Conservation (phyloP, 805 yeast species). For the Kodamaea kaohsiungensis region DNA sequence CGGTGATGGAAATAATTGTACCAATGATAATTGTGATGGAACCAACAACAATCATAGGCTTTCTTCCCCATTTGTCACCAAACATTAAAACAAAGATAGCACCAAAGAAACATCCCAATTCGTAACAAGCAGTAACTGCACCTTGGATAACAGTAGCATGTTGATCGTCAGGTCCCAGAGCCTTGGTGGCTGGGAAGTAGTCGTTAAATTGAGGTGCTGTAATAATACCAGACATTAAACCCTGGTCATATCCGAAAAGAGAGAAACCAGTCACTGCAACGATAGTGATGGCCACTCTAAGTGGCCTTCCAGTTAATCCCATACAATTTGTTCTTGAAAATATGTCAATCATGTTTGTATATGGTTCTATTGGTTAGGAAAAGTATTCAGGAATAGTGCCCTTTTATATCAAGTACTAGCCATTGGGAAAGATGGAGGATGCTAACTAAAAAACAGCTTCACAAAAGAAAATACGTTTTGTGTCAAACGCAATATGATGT, state of each 20-base stretch:
- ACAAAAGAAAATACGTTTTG: neutral
- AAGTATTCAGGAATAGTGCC: neutral
- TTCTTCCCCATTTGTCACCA: slow-evolving; percentile 45
- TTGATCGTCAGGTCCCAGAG: slow-evolving; percentile 11
- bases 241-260: slow-evolving; percentile 38
- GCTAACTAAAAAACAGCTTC: too few relatives aligned
- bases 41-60: slow-evolving; percentile 39
- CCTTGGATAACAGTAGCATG: slow-evolving; percentile 27
- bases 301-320: slow-evolving; percentile 57
- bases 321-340: slow-evolving; percentile 44
- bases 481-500: neutral
- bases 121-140: slow-evolving; percentile 30
- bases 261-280: slow-evolving; percentile 33
- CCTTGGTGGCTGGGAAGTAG: slow-evolving; percentile 40
- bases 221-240: slow-evolving; percentile 46
- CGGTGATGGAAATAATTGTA: slow-evolving; percentile 38
- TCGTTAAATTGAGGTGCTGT: slow-evolving; percentile 38
- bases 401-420: neutral
- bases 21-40: slow-evolving; percentile 42
- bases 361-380: neutral
- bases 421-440: neutral
- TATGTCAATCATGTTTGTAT: slow-evolving; percentile 5
- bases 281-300: slow-evolving; percentile 28
- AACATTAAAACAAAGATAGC: slow-evolving; percentile 39
- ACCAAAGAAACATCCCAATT: slow-evolving; percentile 43